Evolutionary conservation across 1,139 yeast species (phyloP), one percentile per base, ranked within the genome.

Genomic region (Yamadazyma sp.): DNA sequence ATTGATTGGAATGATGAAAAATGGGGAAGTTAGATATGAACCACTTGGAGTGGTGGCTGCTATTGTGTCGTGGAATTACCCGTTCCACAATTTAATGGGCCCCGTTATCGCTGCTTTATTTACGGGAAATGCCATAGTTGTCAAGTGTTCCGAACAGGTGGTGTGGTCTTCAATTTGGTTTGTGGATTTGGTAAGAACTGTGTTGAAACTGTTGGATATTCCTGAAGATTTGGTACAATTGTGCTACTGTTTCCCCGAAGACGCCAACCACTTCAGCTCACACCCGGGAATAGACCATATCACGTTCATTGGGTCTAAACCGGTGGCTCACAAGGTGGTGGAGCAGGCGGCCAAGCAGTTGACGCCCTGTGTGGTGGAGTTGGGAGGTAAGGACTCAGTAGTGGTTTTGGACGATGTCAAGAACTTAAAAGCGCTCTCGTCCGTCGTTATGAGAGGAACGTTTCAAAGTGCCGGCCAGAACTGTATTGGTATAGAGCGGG

Each of bases 381-480:
- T 92, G 24, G 98, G 98, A 26, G 98, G 98, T 16, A 92, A 92
- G 56, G 98, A 92, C 60, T 85, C 97, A 0, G 78, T 88, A 22
- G 72, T 92, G 42, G 90, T 89, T 3, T 72, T 92, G 50, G 96
- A 90, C 54, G 86, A 83, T 46, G 80, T 75, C 28, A 64, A 73
- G 48, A 73, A 79, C 45, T 67, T 74, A 35, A 59, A 67, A 33
- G 76, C 80, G 0, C 70, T 92, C 29, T 80, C 96, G 0, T 86
- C 96, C 6, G 82, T 88, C 22, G 74, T 92, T 29, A 76, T 92
- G 82, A 75, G 98, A 57, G 98, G 97, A 20, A 84, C 96, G 0
- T 92, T 89, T 67, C 98, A 92, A 63, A 86, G 96, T 41, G 87
- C 96, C 0, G 98, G 98, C 8, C 98, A 92, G 60, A 92, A 92